Percentiles rank a stretch among this genome's conserved stretches.
Conservation (phyloP, 768 basidiomycete species). For the Fomitopsis serialis region DNA sequence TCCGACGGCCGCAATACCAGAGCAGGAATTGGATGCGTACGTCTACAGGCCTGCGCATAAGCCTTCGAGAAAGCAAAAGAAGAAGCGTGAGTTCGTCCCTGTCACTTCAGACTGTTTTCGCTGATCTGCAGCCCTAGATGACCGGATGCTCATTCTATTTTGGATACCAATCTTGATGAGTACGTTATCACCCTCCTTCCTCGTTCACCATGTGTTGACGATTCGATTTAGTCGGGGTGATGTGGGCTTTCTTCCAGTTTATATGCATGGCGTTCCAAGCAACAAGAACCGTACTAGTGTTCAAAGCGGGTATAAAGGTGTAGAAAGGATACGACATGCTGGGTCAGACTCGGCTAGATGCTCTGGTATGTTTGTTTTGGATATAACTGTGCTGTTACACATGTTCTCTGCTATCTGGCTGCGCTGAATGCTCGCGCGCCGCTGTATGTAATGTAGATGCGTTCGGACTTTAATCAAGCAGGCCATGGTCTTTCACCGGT, state of each 20-base stretch:
- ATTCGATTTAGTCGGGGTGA: slow-evolving; percentile 22
- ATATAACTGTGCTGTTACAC: too few relatives aligned
- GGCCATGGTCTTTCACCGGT: too few relatives aligned
- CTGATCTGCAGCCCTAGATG: slow-evolving; percentile 39
- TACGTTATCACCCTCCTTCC: slow-evolving; percentile 34
- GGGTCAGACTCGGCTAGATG: neutral
- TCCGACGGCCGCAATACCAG: slow-evolving; percentile 42
- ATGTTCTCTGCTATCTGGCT: too few relatives aligned
- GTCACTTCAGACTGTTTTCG: neutral
- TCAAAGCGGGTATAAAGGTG: slow-evolving; percentile 18
- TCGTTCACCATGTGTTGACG: neutral
- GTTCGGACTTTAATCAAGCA: too few relatives aligned
- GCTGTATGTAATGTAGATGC: too few relatives aligned
- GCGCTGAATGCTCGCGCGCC: too few relatives aligned
- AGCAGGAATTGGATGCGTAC: slow-evolving; percentile 65
- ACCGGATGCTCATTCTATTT: slow-evolving; percentile 80
- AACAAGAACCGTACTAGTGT: slow-evolving; percentile 16
- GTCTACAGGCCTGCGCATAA: slow-evolving; percentile 39
- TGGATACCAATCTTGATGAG: slow-evolving; percentile 82
- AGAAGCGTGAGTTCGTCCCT: slow-evolving; percentile 55
- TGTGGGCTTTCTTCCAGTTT: slow-evolving; percentile 27
- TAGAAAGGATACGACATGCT: neutral
- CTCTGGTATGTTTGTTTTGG: neutral
- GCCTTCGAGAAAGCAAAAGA: slow-evolving; percentile 43
- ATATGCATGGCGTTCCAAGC: slow-evolving; percentile 23